A percentile compares a stretch with the other conserved stretches of the same genome.
Conservation (phyloP, 176 grass and related monocot species). For the Miscanthus lutarioriparius region DNA sequence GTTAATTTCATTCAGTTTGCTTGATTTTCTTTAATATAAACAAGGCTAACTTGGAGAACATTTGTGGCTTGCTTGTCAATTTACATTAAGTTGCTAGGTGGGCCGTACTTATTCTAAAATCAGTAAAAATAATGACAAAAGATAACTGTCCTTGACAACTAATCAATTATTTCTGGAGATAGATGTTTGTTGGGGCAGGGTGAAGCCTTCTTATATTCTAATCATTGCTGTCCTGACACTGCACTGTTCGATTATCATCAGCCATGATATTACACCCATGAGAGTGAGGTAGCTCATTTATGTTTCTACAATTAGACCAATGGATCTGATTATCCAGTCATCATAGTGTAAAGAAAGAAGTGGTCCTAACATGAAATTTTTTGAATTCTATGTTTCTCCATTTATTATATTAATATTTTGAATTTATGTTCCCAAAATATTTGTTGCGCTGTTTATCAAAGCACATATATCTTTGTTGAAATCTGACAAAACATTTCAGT, state of each 20-base stretch:
- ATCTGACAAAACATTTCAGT: neutral
- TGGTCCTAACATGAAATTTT: neutral
- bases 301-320: neutral
- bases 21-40: neutral
- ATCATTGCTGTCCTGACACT: neutral
- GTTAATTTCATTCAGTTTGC: neutral
- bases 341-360: neutral
- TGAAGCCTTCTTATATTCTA: neutral
- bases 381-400: neutral
- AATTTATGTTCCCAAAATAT: neutral
- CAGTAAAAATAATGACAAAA: neutral
- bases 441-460: conserved; percentile 14
- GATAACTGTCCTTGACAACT: neutral
- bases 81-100: neutral
- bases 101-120: neutral
- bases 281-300: neutral
- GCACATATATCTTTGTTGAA: neutral
- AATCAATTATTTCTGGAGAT: neutral
- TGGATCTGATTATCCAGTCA: neutral
- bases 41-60: neutral
- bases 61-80: neutral
- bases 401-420: conserved; percentile 17
- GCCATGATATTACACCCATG: neutral
- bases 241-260: neutral
- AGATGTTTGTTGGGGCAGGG: neutral